A percentile compares a stretch with the other conserved stretches of the same genome.
These are phyloP conservation scores for Cercophora newfieldiana DNA, from an alignment of 495 filamentous ascomycete species.

Conservation along the genomic window DNA sequence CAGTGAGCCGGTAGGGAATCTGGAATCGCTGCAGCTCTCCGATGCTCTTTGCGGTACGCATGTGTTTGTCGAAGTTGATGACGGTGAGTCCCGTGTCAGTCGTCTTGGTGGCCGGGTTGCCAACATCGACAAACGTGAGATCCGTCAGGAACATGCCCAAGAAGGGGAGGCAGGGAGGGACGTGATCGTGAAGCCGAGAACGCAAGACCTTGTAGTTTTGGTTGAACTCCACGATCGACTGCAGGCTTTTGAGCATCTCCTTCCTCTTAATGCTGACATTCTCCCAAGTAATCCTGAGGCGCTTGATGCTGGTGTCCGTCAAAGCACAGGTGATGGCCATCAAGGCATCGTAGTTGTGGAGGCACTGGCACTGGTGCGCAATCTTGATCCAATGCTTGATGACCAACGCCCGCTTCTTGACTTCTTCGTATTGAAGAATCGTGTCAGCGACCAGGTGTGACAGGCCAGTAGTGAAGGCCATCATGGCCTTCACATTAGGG, in stretches of 20 bases:
- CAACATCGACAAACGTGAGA: constrained; percentile 84
- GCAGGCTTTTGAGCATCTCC: constrained; percentile 71
- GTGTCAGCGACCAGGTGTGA: constrained; percentile 95
- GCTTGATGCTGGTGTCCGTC: constrained; percentile 85
- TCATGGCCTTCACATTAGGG: constrained; percentile 94
- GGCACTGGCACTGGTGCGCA: constrained; percentile 76
- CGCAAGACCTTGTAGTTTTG: constrained; percentile 93
- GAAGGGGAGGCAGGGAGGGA: constrained; percentile 92
- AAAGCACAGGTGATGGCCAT: constrained; percentile 96
- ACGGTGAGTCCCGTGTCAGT: constrained; percentile 60
- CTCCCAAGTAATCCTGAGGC: constrained; percentile 95
- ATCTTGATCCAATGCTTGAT: constrained; percentile 99
- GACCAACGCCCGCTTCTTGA: constrained; percentile 82
- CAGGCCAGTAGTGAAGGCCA: constrained; percentile 84
- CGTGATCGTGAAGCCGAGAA: constrained; percentile 79
- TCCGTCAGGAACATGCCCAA: constrained; percentile 96
- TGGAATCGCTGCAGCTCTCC: constrained; percentile 96
- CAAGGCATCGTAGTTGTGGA: constrained; percentile 94
- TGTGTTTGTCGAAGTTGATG: constrained; percentile 98
- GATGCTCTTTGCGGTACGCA: constrained; percentile 91
- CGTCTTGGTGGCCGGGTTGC: constrained; percentile 75
- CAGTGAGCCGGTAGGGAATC: constrained; percentile 83
- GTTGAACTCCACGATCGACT: constrained; percentile 79
- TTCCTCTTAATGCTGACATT: constrained; percentile 83
- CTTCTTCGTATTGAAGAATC: constrained; percentile 81